These are phyloP conservation scores for Trichophyton mentagrophytes DNA, from an alignment of 2,329 filamentous ascomycete species.

Conservation along the genomic window DNA sequence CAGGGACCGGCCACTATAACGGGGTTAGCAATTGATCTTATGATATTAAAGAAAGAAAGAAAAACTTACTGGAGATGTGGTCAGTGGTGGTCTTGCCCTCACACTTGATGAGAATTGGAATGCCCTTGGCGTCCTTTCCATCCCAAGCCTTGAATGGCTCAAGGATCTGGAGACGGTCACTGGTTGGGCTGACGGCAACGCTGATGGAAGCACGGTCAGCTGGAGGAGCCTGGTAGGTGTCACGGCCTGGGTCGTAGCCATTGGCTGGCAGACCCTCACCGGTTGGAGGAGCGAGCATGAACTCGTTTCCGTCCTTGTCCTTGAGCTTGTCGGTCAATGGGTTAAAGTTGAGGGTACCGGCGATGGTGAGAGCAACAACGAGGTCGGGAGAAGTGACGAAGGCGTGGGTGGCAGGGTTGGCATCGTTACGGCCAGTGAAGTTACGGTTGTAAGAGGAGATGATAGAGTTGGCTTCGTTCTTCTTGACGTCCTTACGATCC, in stretches of 20 bases:
- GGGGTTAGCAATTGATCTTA: not conserved
- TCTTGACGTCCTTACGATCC: constrained; percentile 87
- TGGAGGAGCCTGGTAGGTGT: constrained; percentile 95
- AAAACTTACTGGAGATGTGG: constrained; percentile 61
- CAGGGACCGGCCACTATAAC: constrained; percentile 67
- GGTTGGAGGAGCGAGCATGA: constrained; percentile 66
- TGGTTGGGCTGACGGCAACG: constrained; percentile 75
- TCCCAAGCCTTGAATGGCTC: constrained; percentile 79
- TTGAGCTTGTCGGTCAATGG: constrained; percentile 83
- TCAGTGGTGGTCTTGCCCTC: constrained; percentile 95
- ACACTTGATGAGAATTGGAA: constrained; percentile 92
- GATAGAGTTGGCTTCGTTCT: constrained; percentile 92
- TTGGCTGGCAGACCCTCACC: constrained; percentile 66
- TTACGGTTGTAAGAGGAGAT: constrained; percentile 99
- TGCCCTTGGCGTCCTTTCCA: constrained; percentile 70
- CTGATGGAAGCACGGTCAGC: constrained; percentile 57
- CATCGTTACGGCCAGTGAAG: constrained; percentile 96
- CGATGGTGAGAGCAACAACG: constrained; percentile 73
- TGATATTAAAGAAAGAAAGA: too few relatives aligned
- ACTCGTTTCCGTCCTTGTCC: constrained; percentile 93
- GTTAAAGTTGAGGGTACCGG: constrained; percentile 83
- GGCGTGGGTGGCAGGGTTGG: constrained; percentile 86
- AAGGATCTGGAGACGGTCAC: constrained; percentile 88
- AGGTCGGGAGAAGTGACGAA: constrained; percentile 87
- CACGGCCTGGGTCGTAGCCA: constrained; percentile 80